phyloP scores from a whole-genome alignment of 305 asterid species.

The Fraxinus velutina region DNA sequence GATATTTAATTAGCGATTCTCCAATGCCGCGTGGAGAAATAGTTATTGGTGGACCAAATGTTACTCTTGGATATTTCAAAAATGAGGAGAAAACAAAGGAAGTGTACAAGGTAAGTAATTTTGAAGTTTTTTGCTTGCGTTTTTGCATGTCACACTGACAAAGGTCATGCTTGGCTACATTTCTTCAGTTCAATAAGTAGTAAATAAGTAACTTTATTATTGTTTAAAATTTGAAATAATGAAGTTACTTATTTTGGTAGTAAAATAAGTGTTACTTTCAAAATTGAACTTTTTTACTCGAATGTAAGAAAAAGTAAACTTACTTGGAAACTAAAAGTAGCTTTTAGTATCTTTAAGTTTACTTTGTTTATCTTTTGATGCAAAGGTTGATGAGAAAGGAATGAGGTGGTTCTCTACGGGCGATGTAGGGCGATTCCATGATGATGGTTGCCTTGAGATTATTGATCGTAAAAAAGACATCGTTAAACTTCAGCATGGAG shows the following conservation, averaged over 20 bases:
- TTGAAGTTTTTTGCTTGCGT: not conserved
- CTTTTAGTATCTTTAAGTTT: not conserved
- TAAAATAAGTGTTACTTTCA: not conserved
- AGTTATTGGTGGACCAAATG: slow-evolving; percentile 89
- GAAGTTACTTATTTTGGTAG: not conserved
- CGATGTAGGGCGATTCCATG: slow-evolving; percentile 82
- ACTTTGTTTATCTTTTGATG: slow-evolving; percentile 4
- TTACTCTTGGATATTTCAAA: slow-evolving; percentile 88
- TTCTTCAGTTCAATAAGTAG: not conserved
- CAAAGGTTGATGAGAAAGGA: slow-evolving; percentile 79
- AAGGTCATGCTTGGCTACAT: not conserved
- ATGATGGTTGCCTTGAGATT: slow-evolving; percentile 91
- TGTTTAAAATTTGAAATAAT: not conserved
- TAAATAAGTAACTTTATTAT: not conserved
- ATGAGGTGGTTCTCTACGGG: slow-evolving; percentile 94
- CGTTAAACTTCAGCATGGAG: slow-evolving; percentile 95
- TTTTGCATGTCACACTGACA: not conserved
- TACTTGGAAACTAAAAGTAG: not conserved
- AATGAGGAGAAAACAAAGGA: slow-evolving; percentile 78
- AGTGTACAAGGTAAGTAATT: slow-evolving; percentile 71
- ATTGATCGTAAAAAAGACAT: slow-evolving; percentile 94
- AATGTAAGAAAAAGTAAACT: not conserved
- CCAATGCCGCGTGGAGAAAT: slow-evolving; percentile 95
- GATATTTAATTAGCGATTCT: slow-evolving; percentile 65
- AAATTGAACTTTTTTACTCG: not conserved